These are phyloP conservation scores for Globisporangium lucens DNA, from an alignment of 352 stramenopile genomes.

Conservation along the genomic window DNA sequence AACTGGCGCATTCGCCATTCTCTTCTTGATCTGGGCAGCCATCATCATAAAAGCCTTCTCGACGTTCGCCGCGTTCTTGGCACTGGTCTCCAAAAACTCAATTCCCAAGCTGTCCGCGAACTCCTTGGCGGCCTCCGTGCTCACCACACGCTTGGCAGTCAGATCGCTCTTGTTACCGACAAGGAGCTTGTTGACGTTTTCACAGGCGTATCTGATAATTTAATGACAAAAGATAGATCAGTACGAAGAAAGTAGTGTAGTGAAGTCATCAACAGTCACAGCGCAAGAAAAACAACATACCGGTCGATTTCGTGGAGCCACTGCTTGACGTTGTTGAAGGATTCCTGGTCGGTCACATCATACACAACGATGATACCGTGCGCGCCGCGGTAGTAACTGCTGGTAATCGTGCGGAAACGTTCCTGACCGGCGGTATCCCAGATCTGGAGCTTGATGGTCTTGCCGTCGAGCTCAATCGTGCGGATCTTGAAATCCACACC, in stretches of 20 bases:
- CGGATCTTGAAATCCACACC: constrained; percentile 99
- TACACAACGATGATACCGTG: constrained; percentile 99
- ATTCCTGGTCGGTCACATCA: constrained; percentile 97
- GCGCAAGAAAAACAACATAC: constrained; percentile 21
- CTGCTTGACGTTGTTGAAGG: constrained; percentile 98
- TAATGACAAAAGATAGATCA: constrained; percentile 1
- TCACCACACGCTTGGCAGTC: constrained; percentile 92
- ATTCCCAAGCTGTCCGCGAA: constrained; percentile 86
- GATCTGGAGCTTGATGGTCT: constrained; percentile 99
- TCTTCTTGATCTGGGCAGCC: constrained; percentile 91
- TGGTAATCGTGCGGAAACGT: constrained; percentile 99
- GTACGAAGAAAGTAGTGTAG: not conserved
- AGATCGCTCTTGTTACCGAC: constrained; percentile 99
- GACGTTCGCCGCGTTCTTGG: constrained; percentile 88
- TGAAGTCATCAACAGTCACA: not conserved
- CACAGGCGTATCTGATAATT: constrained; percentile 90
- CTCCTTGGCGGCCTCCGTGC: constrained; percentile 91
- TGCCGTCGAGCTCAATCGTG: constrained; percentile 98
- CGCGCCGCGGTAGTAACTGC: constrained; percentile 98
- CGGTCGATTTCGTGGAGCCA: constrained; percentile 94
- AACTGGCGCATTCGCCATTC: constrained; percentile 84
- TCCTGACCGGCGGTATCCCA: constrained; percentile 99
- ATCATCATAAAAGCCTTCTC: constrained; percentile 93
- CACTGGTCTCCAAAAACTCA: constrained; percentile 88
- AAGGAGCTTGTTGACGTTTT: constrained; percentile 96